These are phyloP conservation scores for Agaricus blazei DNA, from an alignment of 768 basidiomycete species.

Conservation along the genomic window DNA sequence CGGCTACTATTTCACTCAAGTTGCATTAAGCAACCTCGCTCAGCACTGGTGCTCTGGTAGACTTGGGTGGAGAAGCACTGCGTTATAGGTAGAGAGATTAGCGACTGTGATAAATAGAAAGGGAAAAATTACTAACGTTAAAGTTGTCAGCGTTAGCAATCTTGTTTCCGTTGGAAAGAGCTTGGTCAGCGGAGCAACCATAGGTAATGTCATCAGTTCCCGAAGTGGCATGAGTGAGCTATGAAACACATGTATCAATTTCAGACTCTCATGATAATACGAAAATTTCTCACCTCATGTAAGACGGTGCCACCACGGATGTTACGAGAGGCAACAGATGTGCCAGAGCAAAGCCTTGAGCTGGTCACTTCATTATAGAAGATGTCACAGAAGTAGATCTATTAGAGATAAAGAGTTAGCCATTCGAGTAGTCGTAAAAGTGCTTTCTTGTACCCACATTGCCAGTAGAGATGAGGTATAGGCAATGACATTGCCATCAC, in stretches of 20 bases:
- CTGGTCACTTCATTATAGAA: slow-evolving; percentile 42
- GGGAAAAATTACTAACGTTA: slow-evolving; percentile 27
- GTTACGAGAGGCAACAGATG: slow-evolving; percentile 38
- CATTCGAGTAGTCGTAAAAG: not conserved
- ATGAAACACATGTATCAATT: not conserved
- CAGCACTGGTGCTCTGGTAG: slow-evolving; percentile 36
- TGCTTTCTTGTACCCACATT: slow-evolving; percentile 23
- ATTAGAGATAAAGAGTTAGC: not conserved
- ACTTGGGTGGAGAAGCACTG: slow-evolving; percentile 44
- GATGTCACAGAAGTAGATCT: slow-evolving; percentile 43
- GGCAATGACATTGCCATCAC: slow-evolving; percentile 35
- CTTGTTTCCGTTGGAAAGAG: slow-evolving; percentile 27
- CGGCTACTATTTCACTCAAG: too few species aligned
- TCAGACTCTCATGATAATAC: not conserved
- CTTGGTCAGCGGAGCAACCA: slow-evolving; percentile 36
- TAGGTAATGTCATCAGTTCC: slow-evolving; percentile 37
- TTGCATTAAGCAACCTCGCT: slow-evolving; percentile 8
- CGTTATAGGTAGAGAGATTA: not conserved
- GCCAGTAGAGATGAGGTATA: slow-evolving; percentile 43
- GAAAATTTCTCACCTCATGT: slow-evolving; percentile 31
- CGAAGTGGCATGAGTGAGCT: slow-evolving; percentile 38
- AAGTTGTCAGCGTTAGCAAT: slow-evolving; percentile 41
- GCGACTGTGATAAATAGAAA: not conserved
- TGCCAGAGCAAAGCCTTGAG: slow-evolving; percentile 34
- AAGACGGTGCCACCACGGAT: slow-evolving; percentile 43